Conservation (phyloP, 257 asterid genomes). For the Eustoma russellianum region DNA sequence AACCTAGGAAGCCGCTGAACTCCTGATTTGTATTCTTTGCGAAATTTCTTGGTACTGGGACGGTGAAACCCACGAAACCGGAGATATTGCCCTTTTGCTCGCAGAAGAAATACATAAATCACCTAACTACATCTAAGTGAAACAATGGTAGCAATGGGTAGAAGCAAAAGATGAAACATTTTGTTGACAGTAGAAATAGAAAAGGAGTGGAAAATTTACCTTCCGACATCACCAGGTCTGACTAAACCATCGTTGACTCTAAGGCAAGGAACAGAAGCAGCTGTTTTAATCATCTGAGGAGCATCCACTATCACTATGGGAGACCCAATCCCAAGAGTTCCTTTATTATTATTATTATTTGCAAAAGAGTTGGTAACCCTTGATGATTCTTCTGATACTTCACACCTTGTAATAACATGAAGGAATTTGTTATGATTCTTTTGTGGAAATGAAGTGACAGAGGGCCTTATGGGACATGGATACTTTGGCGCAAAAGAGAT, state of each 20-base stretch:
- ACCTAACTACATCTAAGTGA: too few species aligned
- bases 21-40: too few species aligned
- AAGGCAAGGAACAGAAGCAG: conserved; percentile 77
- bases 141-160: too few species aligned
- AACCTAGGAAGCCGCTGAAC: too few species aligned
- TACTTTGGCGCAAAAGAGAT: conserved; percentile 19
- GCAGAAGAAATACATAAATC: too few species aligned
- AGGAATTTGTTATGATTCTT: conserved; percentile 8
- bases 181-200: too few species aligned
- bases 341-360: conserved; percentile 5
- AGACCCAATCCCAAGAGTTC: conserved; percentile 53
- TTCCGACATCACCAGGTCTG: conserved; percentile 83
- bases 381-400: conserved; percentile 11
- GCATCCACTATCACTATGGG: conserved; percentile 65
- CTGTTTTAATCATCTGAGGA: conserved; percentile 63
- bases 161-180: too few species aligned
- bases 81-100: too few species aligned
- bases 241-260: conserved; percentile 57
- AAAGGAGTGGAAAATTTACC: conserved; percentile 19
- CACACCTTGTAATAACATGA: conserved; percentile 22
- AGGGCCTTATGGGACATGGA: conserved; percentile 14
- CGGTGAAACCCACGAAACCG: too few species aligned
- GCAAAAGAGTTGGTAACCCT: conserved; percentile 1
- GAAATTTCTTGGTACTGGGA: too few species aligned
- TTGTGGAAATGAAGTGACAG: conserved; percentile 7